A percentile compares a stretch with the other conserved stretches of the same genome.
phyloP scores from a whole-genome alignment of 1,139 yeast genomes.

The Lodderomyces jiufengensis region DNA sequence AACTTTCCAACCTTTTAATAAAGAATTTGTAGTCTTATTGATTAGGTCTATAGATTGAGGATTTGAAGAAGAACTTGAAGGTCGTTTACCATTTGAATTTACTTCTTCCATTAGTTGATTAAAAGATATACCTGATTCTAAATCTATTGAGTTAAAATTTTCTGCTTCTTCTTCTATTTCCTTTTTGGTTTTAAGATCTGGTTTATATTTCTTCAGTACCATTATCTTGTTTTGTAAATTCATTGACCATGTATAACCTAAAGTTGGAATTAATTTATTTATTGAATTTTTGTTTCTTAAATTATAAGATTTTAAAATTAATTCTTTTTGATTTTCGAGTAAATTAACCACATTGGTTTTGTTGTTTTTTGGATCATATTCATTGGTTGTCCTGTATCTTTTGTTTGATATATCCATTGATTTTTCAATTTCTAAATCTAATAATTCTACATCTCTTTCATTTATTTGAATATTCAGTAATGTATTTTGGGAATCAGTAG shows the following conservation, averaged over 20 bases:
- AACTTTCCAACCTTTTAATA: conserved; percentile 25
- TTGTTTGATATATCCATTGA: conserved; percentile 9
- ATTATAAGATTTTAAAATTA: conserved; percentile 16
- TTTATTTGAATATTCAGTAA: conserved; percentile 6
- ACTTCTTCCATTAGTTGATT: conserved; percentile 1
- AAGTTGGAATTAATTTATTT: conserved; percentile 32
- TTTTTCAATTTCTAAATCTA: conserved; percentile 13
- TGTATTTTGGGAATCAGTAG: too few relatives aligned
- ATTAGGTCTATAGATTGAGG: neutral
- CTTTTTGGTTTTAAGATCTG: conserved; percentile 14
- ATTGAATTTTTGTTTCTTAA: conserved; percentile 15
- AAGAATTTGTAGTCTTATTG: neutral
- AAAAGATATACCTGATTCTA: conserved; percentile 4
- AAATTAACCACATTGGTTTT: conserved; percentile 3
- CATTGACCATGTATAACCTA: conserved; percentile 42
- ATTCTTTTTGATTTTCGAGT: conserved; percentile 12
- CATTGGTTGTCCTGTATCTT: neutral
- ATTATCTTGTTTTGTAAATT: conserved; percentile 30
- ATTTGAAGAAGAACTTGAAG: neutral
- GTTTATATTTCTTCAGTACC: conserved; percentile 33
- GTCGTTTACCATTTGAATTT: conserved; percentile 4
- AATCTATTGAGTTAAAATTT: conserved; percentile 1
- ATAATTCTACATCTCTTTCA: conserved; percentile 11
- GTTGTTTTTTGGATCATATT: conserved; percentile 4
- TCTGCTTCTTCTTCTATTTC: conserved; percentile 4